Percentiles rank a stretch among this genome's conserved stretches.
phyloP scores from a whole-genome alignment of 169 alveolate genomes.

The Plasmodium gallinaceum region DNA sequence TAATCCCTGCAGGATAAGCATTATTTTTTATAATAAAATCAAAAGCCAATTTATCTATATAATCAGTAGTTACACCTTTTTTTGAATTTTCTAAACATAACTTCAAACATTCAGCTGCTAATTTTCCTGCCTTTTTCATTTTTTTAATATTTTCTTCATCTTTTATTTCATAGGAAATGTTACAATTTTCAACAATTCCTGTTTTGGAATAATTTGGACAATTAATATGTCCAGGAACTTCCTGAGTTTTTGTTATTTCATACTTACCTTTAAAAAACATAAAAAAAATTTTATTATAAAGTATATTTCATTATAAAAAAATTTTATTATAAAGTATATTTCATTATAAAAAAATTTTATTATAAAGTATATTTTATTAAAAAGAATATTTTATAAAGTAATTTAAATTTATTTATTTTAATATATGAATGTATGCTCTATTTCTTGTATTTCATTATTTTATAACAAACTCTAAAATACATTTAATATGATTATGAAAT shows the following conservation, averaged over 20 bases:
- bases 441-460: too few species aligned
- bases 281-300: too few species aligned
- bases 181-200: conserved; percentile 43
- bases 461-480: too few species aligned
- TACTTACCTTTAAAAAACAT: conserved; percentile 78
- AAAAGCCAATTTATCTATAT: conserved; percentile 91
- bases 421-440: too few species aligned
- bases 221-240: conserved; percentile 80
- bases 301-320: too few species aligned
- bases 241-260: conserved; percentile 73
- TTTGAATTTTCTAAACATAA: conserved; percentile 82
- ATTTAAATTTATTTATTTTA: too few species aligned
- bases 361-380: too few species aligned
- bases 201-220: conserved; percentile 81
- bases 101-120: conserved; percentile 84
- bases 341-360: too few species aligned
- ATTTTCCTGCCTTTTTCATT: conserved; percentile 82
- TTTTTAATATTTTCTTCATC: conserved; percentile 62
- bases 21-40: conserved; percentile 88
- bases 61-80: conserved; percentile 92
- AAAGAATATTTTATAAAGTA: too few species aligned
- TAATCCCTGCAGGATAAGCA: conserved; percentile 96
- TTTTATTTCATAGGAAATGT: conserved; percentile 80
- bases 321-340: too few species aligned
- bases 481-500: too few species aligned